phyloP scores from a whole-genome alignment of 306 rosid species.

The Cicer bijugum region DNA sequence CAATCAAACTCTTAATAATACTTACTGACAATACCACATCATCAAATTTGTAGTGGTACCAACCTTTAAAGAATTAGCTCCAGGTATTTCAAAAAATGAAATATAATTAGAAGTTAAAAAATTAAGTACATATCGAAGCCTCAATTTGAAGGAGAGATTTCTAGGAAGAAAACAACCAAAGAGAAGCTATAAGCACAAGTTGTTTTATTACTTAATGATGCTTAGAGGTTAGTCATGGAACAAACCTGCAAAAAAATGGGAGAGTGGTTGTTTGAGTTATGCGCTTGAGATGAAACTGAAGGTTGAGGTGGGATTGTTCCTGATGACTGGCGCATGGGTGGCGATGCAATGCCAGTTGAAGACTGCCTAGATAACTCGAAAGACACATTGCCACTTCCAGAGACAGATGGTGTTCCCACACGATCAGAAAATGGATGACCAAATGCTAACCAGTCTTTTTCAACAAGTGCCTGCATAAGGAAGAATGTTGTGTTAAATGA shows the following conservation, averaged over 20 bases:
- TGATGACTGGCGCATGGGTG: conserved; percentile 78
- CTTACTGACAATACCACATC: conserved; percentile 16
- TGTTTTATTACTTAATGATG: conserved; percentile 29
- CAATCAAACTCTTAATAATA: conserved; percentile 7
- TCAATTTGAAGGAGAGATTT: conserved; percentile 37
- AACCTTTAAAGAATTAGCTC: conserved; percentile 23
- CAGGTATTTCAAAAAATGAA: not conserved
- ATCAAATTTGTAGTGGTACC: conserved; percentile 18
- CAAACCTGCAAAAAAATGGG: conserved; percentile 96
- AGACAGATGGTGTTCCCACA: conserved; percentile 65
- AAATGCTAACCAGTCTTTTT: conserved; percentile 98
- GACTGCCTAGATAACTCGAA: conserved; percentile 85
- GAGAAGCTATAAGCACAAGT: conserved; percentile 34
- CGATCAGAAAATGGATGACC: conserved; percentile 97
- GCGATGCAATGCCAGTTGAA: conserved; percentile 64
- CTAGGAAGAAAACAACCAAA: not conserved
- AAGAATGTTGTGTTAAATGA: not conserved
- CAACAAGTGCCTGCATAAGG: conserved; percentile 79
- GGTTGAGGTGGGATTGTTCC: conserved; percentile 67
- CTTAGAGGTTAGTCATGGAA: conserved; percentile 32
- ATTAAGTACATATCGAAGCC: conserved; percentile 9
- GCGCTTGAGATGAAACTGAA: conserved; percentile 67
- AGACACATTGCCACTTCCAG: conserved; percentile 62
- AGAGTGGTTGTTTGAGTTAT: conserved; percentile 72
- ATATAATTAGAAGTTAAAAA: not conserved